Evolutionary conservation across 345 rosid genomes (phyloP).

Genomic region (Laguncularia racemosa): DNA sequence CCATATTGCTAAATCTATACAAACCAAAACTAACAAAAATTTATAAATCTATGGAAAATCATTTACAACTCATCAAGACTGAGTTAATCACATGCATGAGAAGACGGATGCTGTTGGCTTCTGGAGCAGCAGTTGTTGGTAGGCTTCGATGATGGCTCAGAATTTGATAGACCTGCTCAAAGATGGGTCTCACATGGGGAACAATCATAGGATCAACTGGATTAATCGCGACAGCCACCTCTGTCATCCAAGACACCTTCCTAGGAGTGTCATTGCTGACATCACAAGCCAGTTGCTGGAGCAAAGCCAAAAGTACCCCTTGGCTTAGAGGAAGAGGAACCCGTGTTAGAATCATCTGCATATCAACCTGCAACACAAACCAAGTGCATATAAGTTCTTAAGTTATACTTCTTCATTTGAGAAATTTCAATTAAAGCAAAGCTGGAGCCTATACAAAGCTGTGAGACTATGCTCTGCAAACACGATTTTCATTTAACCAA

Average conservation of each 20-base stretch:
- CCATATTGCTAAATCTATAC: not conserved
- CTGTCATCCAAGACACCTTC: conserved; percentile 80
- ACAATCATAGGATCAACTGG: conserved; percentile 65
- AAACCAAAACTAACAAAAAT: not conserved
- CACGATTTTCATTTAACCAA: too few relatives aligned
- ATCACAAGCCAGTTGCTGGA: conserved; percentile 84
- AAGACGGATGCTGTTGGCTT: conserved; percentile 44
- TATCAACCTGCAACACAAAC: conserved; percentile 47
- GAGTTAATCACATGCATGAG: conserved; percentile 72
- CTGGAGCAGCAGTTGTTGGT: conserved; percentile 32
- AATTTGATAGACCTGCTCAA: conserved; percentile 72
- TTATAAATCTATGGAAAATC: conserved; percentile 13
- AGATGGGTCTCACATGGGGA: conserved; percentile 50
- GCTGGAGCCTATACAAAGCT: too few relatives aligned
- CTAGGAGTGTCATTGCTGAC: conserved; percentile 47
- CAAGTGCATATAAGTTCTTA: not conserved
- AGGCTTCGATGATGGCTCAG: conserved; percentile 43
- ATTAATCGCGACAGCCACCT: conserved; percentile 64
- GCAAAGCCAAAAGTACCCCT: conserved; percentile 74
- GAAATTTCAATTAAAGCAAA: too few relatives aligned
- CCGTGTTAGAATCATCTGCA: conserved; percentile 39
- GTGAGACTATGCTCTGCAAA: too few relatives aligned
- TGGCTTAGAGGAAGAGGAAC: conserved; percentile 73
- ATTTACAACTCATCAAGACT: conserved; percentile 48
- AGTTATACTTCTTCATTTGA: not conserved